Base-by-base conservation (phyloP, 176 grass and related monocot genomes). In the Olyra latifolia region DNA sequence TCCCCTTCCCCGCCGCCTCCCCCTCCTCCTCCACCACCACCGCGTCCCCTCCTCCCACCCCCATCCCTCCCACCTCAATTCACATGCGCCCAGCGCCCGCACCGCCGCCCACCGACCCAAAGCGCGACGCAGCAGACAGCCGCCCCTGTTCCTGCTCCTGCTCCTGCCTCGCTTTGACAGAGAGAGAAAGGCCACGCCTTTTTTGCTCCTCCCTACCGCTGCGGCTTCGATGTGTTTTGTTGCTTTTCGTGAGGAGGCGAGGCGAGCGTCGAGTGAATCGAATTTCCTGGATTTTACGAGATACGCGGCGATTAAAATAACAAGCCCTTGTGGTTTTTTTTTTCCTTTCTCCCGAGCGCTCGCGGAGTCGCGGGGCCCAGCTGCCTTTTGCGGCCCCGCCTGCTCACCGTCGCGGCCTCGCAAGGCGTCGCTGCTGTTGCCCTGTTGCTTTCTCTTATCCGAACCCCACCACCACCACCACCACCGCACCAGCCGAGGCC, bases 211-310 rank as follows among this genome's bases (percentile, higher is more conserved):
- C 27, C 5, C 23, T 19, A 1, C 24, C 2, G 9, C 60, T 28
- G 73, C 57, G 11, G 65, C 60, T 88, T 46, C 35, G 61, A 13
- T 43, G 57, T 58, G 67, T 48, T 35, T 55, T 44, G 76, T 59
- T 75, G 80, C 86, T 86, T 81, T 73, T 46, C 59, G 58, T 42
- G 62, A 77, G 79, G 6, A 28, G 60, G 68, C 24, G 65, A n/a
- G 41, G 19, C 67, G 38, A 72, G 30, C 72, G 58, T 24, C 76
- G 68, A 85, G 72, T 88, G 82, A 82, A 89, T 82, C 92, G 90
- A 98, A 94, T 92, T 82, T 88, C 49, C 60, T 86, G 77, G 92
- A 92, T 98, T 88, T 95, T 43, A 78, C 80, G 62, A 89, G 92
- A 91, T 98, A 93, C 92, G 90, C 80, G 42, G 66, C 24, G 53